Evolutionary conservation across 169 alveolate genomes (phyloP).

Genomic region (Hammondia hammondi): DNA sequence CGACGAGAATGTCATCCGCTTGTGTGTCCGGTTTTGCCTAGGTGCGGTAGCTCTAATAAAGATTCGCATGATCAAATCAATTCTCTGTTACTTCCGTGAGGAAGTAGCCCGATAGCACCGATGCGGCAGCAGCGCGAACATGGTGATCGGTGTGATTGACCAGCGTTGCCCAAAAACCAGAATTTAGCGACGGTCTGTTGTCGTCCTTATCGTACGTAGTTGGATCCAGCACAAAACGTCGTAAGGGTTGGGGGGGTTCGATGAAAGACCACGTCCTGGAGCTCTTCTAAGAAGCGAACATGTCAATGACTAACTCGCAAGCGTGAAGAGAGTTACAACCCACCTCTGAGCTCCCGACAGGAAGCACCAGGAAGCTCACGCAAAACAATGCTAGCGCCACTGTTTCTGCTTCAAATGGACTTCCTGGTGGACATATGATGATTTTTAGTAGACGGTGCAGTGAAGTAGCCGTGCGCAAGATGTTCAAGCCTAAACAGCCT

Average conservation of each 20-base stretch:
- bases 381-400: neutral
- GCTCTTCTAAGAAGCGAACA: neutral
- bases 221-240: neutral
- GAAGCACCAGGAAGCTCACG: neutral
- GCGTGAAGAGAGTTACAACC: neutral
- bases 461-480: neutral
- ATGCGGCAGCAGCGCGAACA: constrained; percentile 16
- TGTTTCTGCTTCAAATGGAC: neutral
- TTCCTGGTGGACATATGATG: neutral
- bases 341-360: neutral
- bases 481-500: neutral
- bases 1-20: neutral
- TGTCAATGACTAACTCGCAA: neutral
- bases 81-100: neutral
- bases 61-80: neutral
- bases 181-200: neutral
- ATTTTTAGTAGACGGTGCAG: neutral
- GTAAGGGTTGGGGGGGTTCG: neutral
- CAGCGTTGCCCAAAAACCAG: neutral
- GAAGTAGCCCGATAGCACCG: neutral
- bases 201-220: neutral
- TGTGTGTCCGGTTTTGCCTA: neutral
- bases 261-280: neutral
- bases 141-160: neutral
- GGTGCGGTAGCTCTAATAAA: neutral